These are phyloP conservation scores for Acacia melanoxylon DNA, from an alignment of 306 rosid genomes.

Conservation along the genomic window DNA sequence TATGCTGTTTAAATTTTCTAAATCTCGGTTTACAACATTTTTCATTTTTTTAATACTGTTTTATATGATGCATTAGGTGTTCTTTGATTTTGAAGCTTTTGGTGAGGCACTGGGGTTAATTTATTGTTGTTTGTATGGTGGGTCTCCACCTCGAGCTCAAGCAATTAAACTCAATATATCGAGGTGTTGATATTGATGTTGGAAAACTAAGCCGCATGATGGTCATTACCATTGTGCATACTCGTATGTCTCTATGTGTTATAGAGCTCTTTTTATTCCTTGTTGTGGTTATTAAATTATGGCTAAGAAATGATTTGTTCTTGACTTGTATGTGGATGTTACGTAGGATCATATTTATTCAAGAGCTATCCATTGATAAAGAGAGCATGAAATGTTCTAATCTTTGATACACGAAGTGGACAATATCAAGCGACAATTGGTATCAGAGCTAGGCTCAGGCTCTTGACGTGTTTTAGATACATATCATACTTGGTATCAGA, in stretches of 20 bases:
- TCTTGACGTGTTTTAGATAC: too few species aligned
- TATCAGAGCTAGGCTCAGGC: too few species aligned
- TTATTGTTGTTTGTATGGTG: slow-evolving; percentile 83
- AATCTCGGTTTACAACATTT: too few species aligned
- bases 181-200: slow-evolving; percentile 81
- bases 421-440: too few species aligned
- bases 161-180: slow-evolving; percentile 46
- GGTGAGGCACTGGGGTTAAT: slow-evolving; percentile 65
- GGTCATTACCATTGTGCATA: slow-evolving; percentile 37
- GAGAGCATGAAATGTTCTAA: too few species aligned
- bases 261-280: background rate
- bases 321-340: slow-evolving; percentile 8
- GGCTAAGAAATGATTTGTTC: background rate
- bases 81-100: too few species aligned
- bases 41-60: background rate
- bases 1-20: too few species aligned
- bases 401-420: too few species aligned
- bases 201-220: slow-evolving; percentile 95
- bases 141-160: slow-evolving; percentile 55
- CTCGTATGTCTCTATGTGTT: background rate
- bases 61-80: slow-evolving; percentile 53
- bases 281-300: background rate
- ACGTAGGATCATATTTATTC: slow-evolving; percentile 62
- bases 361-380: too few species aligned
- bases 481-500: too few species aligned